phyloP scores from a whole-genome alignment of 2,329 filamentous ascomycete species.

The Pyricularia sp. region DNA sequence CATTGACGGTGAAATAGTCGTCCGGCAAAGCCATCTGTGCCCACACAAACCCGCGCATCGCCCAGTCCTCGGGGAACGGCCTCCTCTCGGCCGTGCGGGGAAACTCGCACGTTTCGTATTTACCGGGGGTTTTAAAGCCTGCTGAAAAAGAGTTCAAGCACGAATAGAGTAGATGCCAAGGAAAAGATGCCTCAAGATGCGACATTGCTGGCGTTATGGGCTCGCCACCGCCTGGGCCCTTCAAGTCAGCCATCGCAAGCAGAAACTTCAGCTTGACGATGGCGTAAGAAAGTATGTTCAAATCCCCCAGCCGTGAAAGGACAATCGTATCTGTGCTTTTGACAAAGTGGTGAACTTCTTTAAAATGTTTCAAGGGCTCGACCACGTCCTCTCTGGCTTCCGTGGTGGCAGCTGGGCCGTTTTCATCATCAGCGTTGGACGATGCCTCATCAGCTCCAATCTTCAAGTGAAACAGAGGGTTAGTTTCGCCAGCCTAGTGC shows the following conservation, averaged over 20 bases:
- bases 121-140: constrained; percentile 9
- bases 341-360: constrained; percentile 18
- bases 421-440: too few species aligned
- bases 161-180: constrained; percentile 24
- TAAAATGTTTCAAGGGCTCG: not conserved
- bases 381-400: constrained; percentile 7
- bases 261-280: constrained; percentile 52
- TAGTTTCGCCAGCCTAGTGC: too few species aligned
- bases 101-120: constrained; percentile 30
- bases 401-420: constrained; percentile 5
- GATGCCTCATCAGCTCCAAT: constrained; percentile 56
- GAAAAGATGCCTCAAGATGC: constrained; percentile 24
- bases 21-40: constrained; percentile 43
- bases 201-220: constrained; percentile 20
- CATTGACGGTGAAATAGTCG: constrained; percentile 40
- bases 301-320: constrained; percentile 39
- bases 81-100: constrained; percentile 27
- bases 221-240: constrained; percentile 8
- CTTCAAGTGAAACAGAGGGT: too few species aligned
- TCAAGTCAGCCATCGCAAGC: constrained; percentile 26
- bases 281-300: constrained; percentile 47
- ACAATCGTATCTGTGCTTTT: constrained; percentile 31
- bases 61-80: constrained; percentile 57
- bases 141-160: constrained; percentile 24
- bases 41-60: constrained; percentile 54